Base-by-base conservation (phyloP, 176 grass and related monocot genomes). In the Aegilops speltoides region DNA sequence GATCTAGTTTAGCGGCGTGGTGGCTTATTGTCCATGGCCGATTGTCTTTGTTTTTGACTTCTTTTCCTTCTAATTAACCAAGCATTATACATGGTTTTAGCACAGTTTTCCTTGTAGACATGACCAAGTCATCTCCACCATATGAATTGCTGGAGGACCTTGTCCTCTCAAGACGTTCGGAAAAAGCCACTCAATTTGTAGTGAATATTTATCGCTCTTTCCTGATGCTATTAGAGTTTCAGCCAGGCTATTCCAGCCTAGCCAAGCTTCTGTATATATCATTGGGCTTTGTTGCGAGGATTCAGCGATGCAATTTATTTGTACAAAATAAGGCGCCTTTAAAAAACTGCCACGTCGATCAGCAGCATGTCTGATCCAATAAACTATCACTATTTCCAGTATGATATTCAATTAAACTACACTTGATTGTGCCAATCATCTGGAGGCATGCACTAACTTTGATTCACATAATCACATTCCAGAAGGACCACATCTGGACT, bases 401-500 rank as follows among this genome's bases (percentile, higher is more conserved):
- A 26, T 10, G 72, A 41, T 48, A 29, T 15, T 75, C 46, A 50
- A 28, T 48, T 75, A 43, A 29, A 29, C 3, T 31, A 26, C 10
- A 52, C 67, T 45, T 45, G 26, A 23, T 87, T 34, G 4, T 78
- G 63, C 69, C 29, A 61, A 70, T 25, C 10, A 63, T 91, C 78
- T 9, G 14, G 34, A 45, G 19, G 2, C 6, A 32, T 54, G 2
- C 6, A 32, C 40, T 84, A 71, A 56, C 24, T 24, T 66, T 20
- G 61, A 6, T 76, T 83, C 32, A 65, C 73, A 79, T 9, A 65
- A 70, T 83, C 41, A 56, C 84, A 83, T 6, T 69, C 56, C 88
- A 94, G 82, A 98, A 94, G 32, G 91, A 92, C 32, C 84, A 92
- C 63, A 45, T 74, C 1, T 98, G 91, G 93, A 92, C 83, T 0